Percentiles rank a stretch among this genome's conserved stretches.
phyloP scores from a whole-genome alignment of 805 yeast species.

The Candida insectalens region DNA sequence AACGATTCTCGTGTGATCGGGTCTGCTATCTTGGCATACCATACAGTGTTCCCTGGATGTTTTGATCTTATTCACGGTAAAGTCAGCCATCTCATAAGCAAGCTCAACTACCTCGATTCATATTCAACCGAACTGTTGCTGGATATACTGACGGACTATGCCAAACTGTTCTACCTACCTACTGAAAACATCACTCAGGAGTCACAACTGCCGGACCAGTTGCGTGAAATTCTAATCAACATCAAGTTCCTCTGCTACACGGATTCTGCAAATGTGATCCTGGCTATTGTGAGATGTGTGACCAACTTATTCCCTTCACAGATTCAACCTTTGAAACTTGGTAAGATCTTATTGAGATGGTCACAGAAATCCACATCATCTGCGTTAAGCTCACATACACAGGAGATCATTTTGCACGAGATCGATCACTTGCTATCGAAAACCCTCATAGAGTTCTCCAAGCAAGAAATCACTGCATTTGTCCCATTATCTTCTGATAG shows the following conservation, averaged over 20 bases:
- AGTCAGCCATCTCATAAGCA: constrained; percentile 35
- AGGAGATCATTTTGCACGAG: constrained; percentile 8
- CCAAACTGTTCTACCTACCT: constrained; percentile 43
- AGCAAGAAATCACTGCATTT: constrained; percentile 34
- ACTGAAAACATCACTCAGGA: constrained; percentile 1
- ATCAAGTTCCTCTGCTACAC: constrained; percentile 38
- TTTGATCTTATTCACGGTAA: constrained; percentile 65
- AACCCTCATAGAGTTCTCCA: constrained; percentile 26
- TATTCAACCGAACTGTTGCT: constrained; percentile 58
- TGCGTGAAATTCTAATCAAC: constrained; percentile 30
- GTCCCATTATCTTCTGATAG: constrained; percentile 49
- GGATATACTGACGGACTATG: constrained; percentile 59
- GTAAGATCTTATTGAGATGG: constrained; percentile 34
- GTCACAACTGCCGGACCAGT: constrained; percentile 32
- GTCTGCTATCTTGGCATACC: constrained; percentile 50
- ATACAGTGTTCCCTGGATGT: constrained; percentile 42
- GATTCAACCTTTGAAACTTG: constrained; percentile 39
- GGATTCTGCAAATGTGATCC: constrained; percentile 47
- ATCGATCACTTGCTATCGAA: constrained; percentile 19
- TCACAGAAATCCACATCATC: constrained; percentile 3
- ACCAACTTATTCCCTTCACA: constrained; percentile 43
- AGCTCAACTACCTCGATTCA: constrained; percentile 50
- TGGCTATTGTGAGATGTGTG: constrained; percentile 50
- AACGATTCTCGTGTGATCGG: constrained; percentile 58
- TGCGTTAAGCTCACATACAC: neutral